These are phyloP conservation scores for Teunomyces lycoperdinae DNA, from an alignment of 805 yeast genomes.

Conservation along the genomic window DNA sequence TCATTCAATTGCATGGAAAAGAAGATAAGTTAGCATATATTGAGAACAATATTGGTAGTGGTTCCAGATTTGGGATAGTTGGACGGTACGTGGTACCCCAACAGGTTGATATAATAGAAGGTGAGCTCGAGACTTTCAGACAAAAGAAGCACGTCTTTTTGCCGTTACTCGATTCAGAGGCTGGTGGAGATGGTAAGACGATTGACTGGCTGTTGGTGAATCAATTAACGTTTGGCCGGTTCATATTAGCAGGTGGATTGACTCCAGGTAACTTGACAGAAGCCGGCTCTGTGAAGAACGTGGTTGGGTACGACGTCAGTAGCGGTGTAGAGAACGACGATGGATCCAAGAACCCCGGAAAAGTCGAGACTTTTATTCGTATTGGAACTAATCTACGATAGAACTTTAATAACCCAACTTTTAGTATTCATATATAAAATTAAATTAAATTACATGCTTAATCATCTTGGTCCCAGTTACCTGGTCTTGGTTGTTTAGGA, in stretches of 20 bases:
- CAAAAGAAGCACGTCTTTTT: slow-evolving; percentile 40
- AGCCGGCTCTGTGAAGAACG: slow-evolving; percentile 54
- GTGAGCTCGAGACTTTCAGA: slow-evolving; percentile 12
- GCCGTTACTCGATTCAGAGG: slow-evolving; percentile 79
- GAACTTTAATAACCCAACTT: not conserved
- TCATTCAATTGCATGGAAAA: slow-evolving; percentile 84
- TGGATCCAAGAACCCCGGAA: slow-evolving; percentile 67
- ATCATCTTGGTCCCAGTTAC: slow-evolving; percentile 96
- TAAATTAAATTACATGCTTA: slow-evolving; percentile 22
- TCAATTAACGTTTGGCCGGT: slow-evolving; percentile 39
- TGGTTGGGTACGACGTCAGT: slow-evolving; percentile 90
- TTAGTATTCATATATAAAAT: not conserved
- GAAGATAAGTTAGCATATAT: slow-evolving; percentile 51
- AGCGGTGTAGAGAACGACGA: slow-evolving; percentile 83
- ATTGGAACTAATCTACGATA: slow-evolving; percentile 37
- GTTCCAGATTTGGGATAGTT: slow-evolving; percentile 57
- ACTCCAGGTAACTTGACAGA: slow-evolving; percentile 64
- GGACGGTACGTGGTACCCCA: slow-evolving; percentile 64
- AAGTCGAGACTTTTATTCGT: slow-evolving; percentile 57
- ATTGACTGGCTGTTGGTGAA: slow-evolving; percentile 61
- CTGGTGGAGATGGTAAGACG: slow-evolving; percentile 87
- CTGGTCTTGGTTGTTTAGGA: slow-evolving; percentile 82
- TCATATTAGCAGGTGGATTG: slow-evolving; percentile 86
- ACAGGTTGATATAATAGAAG: slow-evolving; percentile 41
- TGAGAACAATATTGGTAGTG: slow-evolving; percentile 35